Conservation (phyloP, 2,329 filamentous ascomycete genomes). For the Colletotrichum truncatum region DNA sequence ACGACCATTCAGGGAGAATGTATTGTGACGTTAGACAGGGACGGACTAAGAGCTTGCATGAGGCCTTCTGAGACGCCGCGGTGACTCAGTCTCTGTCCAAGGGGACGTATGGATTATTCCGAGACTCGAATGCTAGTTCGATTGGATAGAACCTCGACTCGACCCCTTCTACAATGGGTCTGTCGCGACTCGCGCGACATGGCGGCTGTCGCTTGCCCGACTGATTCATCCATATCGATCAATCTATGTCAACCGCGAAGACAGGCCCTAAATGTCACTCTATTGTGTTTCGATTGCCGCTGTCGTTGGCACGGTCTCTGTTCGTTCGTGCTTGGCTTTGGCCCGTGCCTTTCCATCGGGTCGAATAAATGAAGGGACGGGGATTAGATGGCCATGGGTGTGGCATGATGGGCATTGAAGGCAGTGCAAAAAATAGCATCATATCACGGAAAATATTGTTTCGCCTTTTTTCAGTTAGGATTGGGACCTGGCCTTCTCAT, state of each 20-base stretch:
- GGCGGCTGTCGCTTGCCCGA: slow-evolving; percentile 20
- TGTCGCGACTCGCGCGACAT: slow-evolving; percentile 8
- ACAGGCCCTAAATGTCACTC: slow-evolving; percentile 2
- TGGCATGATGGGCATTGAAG: slow-evolving; percentile 1
- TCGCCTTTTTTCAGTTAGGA: slow-evolving; percentile 1
- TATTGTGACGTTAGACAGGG: background rate
- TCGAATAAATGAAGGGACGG: background rate
- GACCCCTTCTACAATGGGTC: background rate
- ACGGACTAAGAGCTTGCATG: slow-evolving; percentile 19
- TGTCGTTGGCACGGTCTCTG: slow-evolving; percentile 1
- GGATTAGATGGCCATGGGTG: background rate
- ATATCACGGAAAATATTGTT: slow-evolving; percentile 10
- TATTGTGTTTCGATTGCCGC: slow-evolving; percentile 25
- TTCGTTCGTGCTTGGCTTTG: background rate
- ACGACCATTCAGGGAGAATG: background rate
- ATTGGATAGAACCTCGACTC: background rate
- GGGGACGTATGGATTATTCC: too few species aligned
- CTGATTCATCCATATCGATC: slow-evolving; percentile 3
- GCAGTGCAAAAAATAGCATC: slow-evolving; percentile 24
- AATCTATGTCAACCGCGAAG: slow-evolving; percentile 2
- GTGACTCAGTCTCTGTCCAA: too few species aligned
- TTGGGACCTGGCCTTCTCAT: background rate
- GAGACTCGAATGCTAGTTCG: too few species aligned
- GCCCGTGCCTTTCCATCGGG: background rate
- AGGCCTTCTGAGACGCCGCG: background rate